These are phyloP conservation scores for Trypanosoma conorhini DNA, from an alignment of 208 protist species.

Conservation along the genomic window DNA sequence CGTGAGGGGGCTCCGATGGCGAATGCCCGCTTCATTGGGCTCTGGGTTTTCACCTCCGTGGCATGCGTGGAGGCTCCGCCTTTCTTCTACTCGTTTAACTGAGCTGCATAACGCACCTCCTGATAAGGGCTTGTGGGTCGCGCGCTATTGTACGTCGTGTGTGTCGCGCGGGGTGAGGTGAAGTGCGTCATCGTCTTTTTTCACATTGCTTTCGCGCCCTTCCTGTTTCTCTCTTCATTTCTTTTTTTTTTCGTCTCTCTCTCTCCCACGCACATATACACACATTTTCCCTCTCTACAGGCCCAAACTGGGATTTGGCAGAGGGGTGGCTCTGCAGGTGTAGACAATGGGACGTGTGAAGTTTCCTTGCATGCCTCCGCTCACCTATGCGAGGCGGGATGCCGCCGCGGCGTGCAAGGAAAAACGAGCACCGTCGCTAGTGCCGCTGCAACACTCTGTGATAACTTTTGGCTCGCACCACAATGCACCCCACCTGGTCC, in stretches of 20 bases:
- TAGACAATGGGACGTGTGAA: background rate
- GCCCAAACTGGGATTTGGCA: background rate
- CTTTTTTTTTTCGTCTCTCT: no score
- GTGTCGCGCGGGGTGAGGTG: no score
- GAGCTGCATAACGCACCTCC: background rate
- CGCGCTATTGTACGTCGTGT: background rate
- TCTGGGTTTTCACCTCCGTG: no score
- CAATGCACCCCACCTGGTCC: background rate
- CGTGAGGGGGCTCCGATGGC: background rate
- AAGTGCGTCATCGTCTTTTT: background rate
- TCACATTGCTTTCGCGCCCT: background rate
- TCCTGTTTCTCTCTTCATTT: constrained; percentile 17
- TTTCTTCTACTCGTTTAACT: background rate
- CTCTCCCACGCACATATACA: no score
- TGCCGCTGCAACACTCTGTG: constrained; percentile 23
- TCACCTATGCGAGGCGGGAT: constrained; percentile 1
- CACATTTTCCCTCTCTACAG: constrained; percentile 7
- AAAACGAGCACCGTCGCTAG: background rate
- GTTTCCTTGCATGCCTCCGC: constrained; percentile 9
- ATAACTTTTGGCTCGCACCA: constrained; percentile 38
- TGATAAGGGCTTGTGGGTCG: background rate
- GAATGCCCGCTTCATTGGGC: background rate
- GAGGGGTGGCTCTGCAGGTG: background rate
- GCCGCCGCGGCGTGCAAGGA: background rate
- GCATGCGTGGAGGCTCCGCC: no score